Conservation (phyloP, 2,329 filamentous ascomycete species). For the Coniochaeta sp. region DNA sequence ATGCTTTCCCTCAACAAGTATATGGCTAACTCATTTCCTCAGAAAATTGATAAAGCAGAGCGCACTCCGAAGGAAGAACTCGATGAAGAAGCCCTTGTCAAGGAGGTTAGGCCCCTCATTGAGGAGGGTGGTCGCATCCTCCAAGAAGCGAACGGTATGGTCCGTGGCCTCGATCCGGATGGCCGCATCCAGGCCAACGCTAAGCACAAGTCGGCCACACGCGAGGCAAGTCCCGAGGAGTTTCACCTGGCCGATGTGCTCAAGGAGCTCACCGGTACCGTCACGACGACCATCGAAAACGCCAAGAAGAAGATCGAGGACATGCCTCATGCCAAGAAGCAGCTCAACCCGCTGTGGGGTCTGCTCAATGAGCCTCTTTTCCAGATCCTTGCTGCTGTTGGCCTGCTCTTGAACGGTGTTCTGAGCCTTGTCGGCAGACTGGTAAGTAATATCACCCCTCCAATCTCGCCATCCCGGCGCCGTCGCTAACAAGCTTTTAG, state of each 20-base stretch:
- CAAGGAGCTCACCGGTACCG: conserved; percentile 76
- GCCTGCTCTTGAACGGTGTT: conserved; percentile 74
- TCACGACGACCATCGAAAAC: conserved; percentile 77
- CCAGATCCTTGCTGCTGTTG: conserved; percentile 88
- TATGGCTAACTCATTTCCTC: conserved; percentile 4
- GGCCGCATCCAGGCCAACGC: conserved; percentile 78
- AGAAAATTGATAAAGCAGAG: conserved; percentile 75
- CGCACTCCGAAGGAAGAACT: conserved; percentile 77
- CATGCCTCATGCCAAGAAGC: conserved; percentile 93
- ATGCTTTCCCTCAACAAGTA: not conserved
- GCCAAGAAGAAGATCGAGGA: conserved; percentile 85
- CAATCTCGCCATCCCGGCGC: not conserved
- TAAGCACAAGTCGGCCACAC: conserved; percentile 69
- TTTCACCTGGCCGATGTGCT: conserved; percentile 76
- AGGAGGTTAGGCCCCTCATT: conserved; percentile 79
- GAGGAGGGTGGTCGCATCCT: conserved; percentile 79
- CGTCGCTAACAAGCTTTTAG: conserved; percentile 18
- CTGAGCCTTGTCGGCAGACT: conserved; percentile 77
- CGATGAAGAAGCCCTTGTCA: conserved; percentile 83
- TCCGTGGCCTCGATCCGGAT: conserved; percentile 84
- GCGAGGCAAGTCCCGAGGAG: conserved; percentile 76
- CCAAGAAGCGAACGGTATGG: conserved; percentile 77
- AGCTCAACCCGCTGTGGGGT: conserved; percentile 84
- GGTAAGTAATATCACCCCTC: conserved; percentile 24
- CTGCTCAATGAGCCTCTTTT: conserved; percentile 78